Evolutionary conservation across 768 basidiomycete genomes (phyloP).

Genomic region (Psilocybe cyanescens): DNA sequence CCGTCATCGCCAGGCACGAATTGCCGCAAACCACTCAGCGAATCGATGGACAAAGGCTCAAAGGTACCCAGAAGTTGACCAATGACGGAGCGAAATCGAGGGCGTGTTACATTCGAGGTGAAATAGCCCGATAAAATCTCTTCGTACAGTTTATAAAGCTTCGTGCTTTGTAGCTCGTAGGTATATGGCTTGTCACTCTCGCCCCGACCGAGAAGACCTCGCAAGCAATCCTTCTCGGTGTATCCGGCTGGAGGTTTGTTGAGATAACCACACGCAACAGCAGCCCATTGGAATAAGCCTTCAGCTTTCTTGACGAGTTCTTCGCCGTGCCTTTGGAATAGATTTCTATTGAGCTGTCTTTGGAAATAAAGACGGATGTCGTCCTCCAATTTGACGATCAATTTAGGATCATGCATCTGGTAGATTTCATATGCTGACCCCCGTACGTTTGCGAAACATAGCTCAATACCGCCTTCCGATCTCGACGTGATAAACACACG

Average conservation of each 20-base stretch:
- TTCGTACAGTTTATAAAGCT: background rate
- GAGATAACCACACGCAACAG: slow-evolving; percentile 4
- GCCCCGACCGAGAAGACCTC: background rate
- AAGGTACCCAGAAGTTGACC: background rate
- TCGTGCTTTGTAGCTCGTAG: background rate
- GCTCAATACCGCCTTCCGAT: background rate
- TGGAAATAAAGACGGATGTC: background rate
- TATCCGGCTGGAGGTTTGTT: background rate
- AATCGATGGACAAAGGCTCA: background rate
- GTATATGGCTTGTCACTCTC: too few species aligned
- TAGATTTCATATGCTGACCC: background rate
- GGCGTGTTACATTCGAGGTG: background rate
- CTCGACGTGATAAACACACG: slow-evolving; percentile 1
- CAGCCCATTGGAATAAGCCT: slow-evolving; percentile 7
- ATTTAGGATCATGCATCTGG: background rate
- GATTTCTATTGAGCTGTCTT: background rate
- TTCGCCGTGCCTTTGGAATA: background rate
- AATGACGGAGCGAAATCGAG: background rate
- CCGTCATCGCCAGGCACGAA: background rate
- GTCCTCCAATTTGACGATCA: background rate
- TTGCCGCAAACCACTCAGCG: background rate
- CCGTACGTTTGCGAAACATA: background rate
- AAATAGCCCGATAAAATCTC: background rate
- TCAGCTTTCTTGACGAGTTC: background rate
- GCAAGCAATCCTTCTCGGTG: background rate